Base-by-base conservation (phyloP, 371 early-diverging fungal genomes). In the Capillidium rhysosporum region DNA sequence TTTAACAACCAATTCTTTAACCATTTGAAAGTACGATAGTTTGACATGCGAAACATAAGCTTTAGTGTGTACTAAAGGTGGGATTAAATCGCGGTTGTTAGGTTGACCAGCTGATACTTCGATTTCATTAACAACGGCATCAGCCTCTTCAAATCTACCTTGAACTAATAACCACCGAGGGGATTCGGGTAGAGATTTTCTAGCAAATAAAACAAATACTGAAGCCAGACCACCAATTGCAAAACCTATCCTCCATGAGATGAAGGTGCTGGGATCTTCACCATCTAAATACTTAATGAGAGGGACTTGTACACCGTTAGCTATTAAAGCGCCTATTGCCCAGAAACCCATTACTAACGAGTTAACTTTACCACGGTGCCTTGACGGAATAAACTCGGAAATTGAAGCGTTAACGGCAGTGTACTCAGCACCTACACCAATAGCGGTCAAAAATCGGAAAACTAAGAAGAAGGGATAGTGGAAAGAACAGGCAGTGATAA, bases 391-490 rank as follows among this genome's bases (percentile, higher is more conserved):
- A 23, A 55, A 55, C 46, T 55, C 55, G 23, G 49, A 26, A 21
- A 49, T 49, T 26, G 49, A 24, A 7, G 49, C 28, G 18, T 49
- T 49, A n/a, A 49, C 55, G 28, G 55, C 55, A 5, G 55, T 55
- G 46, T 55, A 55, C 30, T 55, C 55, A 30, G 55, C 55, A 41
- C 46, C 55, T 16, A 55, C 55, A 28, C 55, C 55, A 38, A 55
- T 45, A 38, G 55, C 55, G 16, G 55, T 55, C 24, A 55, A 55
- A 21, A 40, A 40, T 9, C 55, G 55, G 44, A 55, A 55, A 24
- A 46, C 55, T 24, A 55, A 38, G 46, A 55, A 55, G 39, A 55
- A 39, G 16, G 44, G 41, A 24, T 46, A 55, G 28, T 55, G 43
- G 43, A 43, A 43, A 7, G 43, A 43, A 18, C 18, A 14, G 18